Evolutionary conservation across 805 yeast species (phyloP).

Genomic region (Candida verbasci): DNA sequence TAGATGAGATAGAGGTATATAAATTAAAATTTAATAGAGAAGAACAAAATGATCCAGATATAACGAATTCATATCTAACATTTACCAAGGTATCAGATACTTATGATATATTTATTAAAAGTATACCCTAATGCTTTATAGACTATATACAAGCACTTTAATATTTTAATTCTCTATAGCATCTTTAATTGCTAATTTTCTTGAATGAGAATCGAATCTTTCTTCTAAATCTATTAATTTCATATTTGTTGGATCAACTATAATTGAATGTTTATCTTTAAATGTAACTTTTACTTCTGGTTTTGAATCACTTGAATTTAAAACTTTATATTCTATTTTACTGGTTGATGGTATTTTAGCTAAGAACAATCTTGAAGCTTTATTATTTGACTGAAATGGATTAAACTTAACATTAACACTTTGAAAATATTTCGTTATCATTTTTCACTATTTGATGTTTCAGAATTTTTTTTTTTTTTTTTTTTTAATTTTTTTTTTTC

Average conservation of each 20-base stretch:
- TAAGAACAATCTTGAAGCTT: constrained; percentile 73
- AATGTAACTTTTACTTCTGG: constrained; percentile 74
- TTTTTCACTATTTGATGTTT: too few relatives aligned
- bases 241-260: constrained; percentile 58
- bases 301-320: constrained; percentile 41
- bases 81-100: too few relatives aligned
- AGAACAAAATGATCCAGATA: too few relatives aligned
- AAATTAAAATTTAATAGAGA: constrained; percentile 6
- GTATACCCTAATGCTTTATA: constrained; percentile 17
- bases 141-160: constrained; percentile 6
- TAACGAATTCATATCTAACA: too few relatives aligned
- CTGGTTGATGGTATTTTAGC: constrained; percentile 75
- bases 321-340: constrained; percentile 62
- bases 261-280: constrained; percentile 70
- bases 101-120: constrained; percentile 6
- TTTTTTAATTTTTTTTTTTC: too few relatives aligned
- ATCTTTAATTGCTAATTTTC: constrained; percentile 71
- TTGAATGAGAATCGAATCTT: constrained; percentile 75
- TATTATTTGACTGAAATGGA: constrained; percentile 72
- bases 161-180: constrained; percentile 40
- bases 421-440: constrained; percentile 90
- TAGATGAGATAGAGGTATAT: constrained; percentile 3
- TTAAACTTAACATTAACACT: constrained; percentile 72
- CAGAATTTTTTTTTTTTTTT: constrained; percentile 4
- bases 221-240: constrained; percentile 60